Conservation (phyloP, 2,329 filamentous ascomycete genomes). For the Neoscytalidium dimidiatum region DNA sequence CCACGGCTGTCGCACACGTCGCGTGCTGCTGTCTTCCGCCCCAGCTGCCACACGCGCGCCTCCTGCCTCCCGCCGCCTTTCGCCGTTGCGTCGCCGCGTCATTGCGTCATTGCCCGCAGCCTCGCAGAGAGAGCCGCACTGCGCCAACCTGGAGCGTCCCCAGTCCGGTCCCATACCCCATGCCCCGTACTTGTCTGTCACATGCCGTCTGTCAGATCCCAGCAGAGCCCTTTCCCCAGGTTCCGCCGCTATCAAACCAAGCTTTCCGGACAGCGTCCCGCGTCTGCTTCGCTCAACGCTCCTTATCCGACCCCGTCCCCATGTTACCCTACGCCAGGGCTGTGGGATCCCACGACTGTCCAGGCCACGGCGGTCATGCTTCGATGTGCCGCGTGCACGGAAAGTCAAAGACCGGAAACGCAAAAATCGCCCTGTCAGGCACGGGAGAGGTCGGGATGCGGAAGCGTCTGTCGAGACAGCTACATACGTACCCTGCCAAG, state of each 20-base stretch:
- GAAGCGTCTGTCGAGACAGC: neutral
- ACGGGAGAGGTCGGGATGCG: neutral
- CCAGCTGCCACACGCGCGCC: neutral
- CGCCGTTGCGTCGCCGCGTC: too few species aligned
- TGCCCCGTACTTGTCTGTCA: neutral
- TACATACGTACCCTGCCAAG: neutral
- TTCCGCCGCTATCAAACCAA: neutral
- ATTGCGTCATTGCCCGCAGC: neutral
- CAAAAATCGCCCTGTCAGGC: neutral
- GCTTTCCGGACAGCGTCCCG: neutral
- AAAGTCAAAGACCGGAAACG: neutral
- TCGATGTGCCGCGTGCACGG: neutral
- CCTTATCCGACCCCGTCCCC: neutral
- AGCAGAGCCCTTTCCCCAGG: neutral
- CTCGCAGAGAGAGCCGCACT: neutral
- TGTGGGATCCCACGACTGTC: neutral
- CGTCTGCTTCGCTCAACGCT: neutral
- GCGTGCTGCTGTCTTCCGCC: neutral
- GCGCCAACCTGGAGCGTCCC: neutral
- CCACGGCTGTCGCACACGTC: neutral
- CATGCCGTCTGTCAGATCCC: neutral
- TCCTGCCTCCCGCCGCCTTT: too few species aligned
- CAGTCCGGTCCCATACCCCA: neutral
- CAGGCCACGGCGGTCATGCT: neutral
- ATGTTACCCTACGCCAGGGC: constrained; percentile 3